phyloP scores from a whole-genome alignment of 208 protist genomes.

The Endotrypanum monterogeii region DNA sequence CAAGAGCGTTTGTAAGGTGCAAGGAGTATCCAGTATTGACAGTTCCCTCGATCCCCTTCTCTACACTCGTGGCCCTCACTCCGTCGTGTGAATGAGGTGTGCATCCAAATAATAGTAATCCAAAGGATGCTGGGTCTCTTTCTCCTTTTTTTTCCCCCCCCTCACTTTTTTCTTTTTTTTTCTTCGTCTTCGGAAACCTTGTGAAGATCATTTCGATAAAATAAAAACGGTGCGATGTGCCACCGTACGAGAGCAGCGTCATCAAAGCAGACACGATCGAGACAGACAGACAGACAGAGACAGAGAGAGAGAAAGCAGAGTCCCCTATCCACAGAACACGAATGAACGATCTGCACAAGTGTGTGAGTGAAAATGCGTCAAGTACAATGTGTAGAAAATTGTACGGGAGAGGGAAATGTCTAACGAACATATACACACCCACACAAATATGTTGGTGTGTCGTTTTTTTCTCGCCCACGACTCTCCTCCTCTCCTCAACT shows the following conservation, averaged over 20 bases:
- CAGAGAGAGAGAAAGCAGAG: slow-evolving; percentile 3
- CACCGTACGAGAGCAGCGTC: not conserved
- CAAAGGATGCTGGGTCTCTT: too few relatives aligned
- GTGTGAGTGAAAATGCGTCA: not conserved
- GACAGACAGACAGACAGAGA: too few relatives aligned
- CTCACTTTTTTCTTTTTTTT: not conserved
- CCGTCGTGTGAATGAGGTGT: too few relatives aligned
- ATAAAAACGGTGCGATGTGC: too few relatives aligned
- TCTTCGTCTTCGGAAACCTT: too few relatives aligned
- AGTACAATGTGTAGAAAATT: not conserved
- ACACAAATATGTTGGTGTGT: too few relatives aligned
- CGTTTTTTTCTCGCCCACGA: too few relatives aligned
- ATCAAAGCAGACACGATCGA: not conserved
- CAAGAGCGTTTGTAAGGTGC: not conserved
- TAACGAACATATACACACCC: not conserved
- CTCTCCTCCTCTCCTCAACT: not conserved
- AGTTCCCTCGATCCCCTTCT: not conserved
- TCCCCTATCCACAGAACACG: not conserved
- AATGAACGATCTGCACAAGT: not conserved
- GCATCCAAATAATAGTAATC: too few relatives aligned
- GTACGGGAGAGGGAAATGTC: not conserved
- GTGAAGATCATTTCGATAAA: not conserved
- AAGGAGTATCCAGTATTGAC: not conserved
- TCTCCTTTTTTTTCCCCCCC: not conserved
- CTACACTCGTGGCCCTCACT: not conserved